Percentiles rank a stretch among this genome's conserved stretches.
These are phyloP conservation scores for Penicillium cosmopolitanum DNA, from an alignment of 495 filamentous ascomycete genomes.

Conservation along the genomic window DNA sequence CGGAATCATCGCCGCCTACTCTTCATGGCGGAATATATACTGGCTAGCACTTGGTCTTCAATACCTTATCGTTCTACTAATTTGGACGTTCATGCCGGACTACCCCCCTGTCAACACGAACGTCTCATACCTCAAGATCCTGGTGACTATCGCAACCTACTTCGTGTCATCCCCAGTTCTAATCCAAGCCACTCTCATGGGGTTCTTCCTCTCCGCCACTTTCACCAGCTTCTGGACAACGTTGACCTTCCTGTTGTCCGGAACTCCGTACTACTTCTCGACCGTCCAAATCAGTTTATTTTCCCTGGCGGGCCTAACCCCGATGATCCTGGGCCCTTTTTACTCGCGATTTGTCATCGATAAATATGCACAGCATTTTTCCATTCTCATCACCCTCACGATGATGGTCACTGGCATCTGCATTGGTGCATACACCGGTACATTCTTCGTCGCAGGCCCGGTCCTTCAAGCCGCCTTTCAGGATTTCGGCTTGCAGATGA, in stretches of 20 bases:
- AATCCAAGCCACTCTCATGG: slow-evolving; percentile 65
- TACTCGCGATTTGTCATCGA: slow-evolving; percentile 75
- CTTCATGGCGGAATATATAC: slow-evolving; percentile 76
- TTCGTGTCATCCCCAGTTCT: slow-evolving; percentile 67
- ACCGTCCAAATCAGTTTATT: slow-evolving; percentile 76
- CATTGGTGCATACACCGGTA: slow-evolving; percentile 71
- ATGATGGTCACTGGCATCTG: slow-evolving; percentile 64
- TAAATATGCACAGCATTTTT: slow-evolving; percentile 63
- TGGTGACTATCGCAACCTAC: slow-evolving; percentile 64
- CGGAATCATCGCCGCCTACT: slow-evolving; percentile 72
- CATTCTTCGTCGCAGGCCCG: slow-evolving; percentile 69
- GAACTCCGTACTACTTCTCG: slow-evolving; percentile 67
- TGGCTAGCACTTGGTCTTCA: slow-evolving; percentile 79
- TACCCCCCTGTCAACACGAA: slow-evolving; percentile 74
- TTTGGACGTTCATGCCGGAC: slow-evolving; percentile 79
- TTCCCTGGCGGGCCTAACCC: slow-evolving; percentile 72
- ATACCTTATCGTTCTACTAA: slow-evolving; percentile 62
- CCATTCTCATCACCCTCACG: slow-evolving; percentile 62
- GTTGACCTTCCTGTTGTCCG: slow-evolving; percentile 75
- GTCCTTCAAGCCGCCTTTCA: slow-evolving; percentile 73
- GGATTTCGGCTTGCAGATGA: slow-evolving; percentile 75
- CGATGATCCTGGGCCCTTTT: slow-evolving; percentile 66
- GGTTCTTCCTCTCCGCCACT: slow-evolving; percentile 56
- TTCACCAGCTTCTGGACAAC: slow-evolving; percentile 86
- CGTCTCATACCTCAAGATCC: slow-evolving; percentile 63